Percentiles rank a stretch among this genome's conserved stretches.
phyloP scores from a whole-genome alignment of 2,329 filamentous ascomycete species.

The Cladosporium sp. region DNA sequence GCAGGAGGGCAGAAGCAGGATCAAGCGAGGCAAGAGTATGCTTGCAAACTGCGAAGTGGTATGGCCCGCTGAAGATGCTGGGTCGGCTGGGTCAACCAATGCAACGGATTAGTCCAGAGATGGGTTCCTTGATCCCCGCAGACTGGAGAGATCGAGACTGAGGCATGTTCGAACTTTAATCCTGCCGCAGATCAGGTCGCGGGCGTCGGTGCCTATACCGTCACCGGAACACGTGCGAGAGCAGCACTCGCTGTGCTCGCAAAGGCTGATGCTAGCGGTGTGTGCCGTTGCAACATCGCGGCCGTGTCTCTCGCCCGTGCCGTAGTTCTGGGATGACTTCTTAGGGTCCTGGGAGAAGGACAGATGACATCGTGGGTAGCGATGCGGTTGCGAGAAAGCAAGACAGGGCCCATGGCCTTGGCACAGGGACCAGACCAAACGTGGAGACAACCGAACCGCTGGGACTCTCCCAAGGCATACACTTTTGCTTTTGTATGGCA shows the following conservation, averaged over 20 bases:
- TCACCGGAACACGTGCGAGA: neutral
- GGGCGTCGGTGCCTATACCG: neutral
- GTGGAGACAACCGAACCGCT: neutral
- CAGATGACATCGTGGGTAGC: neutral
- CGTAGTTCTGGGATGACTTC: neutral
- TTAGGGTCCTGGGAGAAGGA: neutral
- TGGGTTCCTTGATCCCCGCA: neutral
- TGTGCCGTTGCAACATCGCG: neutral
- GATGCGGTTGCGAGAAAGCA: neutral
- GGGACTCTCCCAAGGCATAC: neutral
- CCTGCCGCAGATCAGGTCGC: neutral
- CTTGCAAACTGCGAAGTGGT: neutral
- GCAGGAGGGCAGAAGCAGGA: neutral
- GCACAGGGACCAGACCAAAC: slow-evolving; percentile 5
- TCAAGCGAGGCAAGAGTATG: neutral
- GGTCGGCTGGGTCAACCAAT: neutral
- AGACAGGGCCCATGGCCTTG: neutral
- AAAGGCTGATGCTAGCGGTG: neutral
- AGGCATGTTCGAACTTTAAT: neutral
- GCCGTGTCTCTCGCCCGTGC: neutral
- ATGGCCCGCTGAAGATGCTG: neutral
- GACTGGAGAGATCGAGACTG: neutral
- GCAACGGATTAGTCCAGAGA: neutral
- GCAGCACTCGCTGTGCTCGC: neutral
- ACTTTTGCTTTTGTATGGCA: neutral